These are phyloP conservation scores for Rusavskia elegans DNA, from an alignment of 495 filamentous ascomycete genomes.

Conservation along the genomic window DNA sequence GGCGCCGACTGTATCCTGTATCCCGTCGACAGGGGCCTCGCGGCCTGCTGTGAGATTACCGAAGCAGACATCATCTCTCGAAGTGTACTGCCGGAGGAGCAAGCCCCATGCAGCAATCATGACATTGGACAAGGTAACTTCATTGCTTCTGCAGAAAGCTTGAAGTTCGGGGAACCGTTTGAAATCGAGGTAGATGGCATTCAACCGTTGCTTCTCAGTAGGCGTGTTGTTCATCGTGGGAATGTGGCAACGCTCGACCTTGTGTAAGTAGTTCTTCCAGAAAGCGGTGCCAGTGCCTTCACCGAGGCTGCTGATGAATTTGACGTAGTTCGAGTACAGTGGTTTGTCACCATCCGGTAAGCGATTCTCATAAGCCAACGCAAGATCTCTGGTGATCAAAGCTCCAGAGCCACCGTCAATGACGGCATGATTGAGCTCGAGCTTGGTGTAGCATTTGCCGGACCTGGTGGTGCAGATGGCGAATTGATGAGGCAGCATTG, in stretches of 20 bases:
- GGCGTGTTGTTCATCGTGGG: conserved; percentile 8
- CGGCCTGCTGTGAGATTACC: conserved; percentile 35
- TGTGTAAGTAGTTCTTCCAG: conserved; percentile 31
- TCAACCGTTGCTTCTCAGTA: conserved; percentile 7
- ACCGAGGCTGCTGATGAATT: conserved; percentile 24
- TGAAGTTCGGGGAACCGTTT: conserved; percentile 25
- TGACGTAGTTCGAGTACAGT: conserved; percentile 40
- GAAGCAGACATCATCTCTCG: conserved; percentile 38
- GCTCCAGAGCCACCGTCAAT: conserved; percentile 29
- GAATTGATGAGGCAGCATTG: conserved; percentile 31
- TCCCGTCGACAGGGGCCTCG: conserved; percentile 31
- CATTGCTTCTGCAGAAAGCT: conserved; percentile 28
- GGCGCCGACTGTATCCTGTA: conserved; percentile 34
- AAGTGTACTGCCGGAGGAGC: conserved; percentile 32
- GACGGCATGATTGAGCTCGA: conserved; percentile 43
- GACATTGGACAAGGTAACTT: conserved; percentile 32
- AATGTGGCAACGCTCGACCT: conserved; percentile 27
- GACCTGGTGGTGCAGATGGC: conserved; percentile 26
- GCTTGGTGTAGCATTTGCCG: conserved; percentile 26
- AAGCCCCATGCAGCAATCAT: conserved; percentile 21
- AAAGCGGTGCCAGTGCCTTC: conserved; percentile 23
- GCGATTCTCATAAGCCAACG: conserved; percentile 27
- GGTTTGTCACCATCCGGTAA: conserved; percentile 27
- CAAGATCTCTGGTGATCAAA: conserved; percentile 26
- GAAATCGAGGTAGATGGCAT: conserved; percentile 19